Conservation (phyloP, 371 early-diverging fungal species). For the Pancytospora epiphaga region DNA sequence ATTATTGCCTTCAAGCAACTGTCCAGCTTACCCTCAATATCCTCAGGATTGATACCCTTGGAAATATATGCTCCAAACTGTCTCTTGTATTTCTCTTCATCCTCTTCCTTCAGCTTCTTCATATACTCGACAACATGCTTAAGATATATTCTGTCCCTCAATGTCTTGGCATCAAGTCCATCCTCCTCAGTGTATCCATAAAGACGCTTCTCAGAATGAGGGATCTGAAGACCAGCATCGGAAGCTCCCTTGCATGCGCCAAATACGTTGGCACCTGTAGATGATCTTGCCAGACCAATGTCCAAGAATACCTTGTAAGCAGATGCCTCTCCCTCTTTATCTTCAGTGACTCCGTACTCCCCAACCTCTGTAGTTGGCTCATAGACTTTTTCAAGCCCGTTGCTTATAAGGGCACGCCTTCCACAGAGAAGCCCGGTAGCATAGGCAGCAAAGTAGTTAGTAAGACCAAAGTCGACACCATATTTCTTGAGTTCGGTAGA, state of each 20-base stretch:
- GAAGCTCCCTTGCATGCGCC: conserved; percentile 98
- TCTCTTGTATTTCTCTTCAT: conserved; percentile 86
- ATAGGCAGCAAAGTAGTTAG: conserved; percentile 99
- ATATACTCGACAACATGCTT: conserved; percentile 94
- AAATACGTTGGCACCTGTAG: conserved; percentile 95
- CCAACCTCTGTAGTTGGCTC: conserved; percentile 81
- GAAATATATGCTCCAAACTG: conserved; percentile 89
- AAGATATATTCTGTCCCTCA: conserved; percentile 93
- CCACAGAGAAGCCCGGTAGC: conserved; percentile 92
- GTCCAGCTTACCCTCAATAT: conserved; percentile 83
- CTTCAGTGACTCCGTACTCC: conserved; percentile 74
- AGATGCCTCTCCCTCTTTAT: conserved; percentile 76
- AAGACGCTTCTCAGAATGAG: conserved; percentile 93
- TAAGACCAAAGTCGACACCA: conserved; percentile 95
- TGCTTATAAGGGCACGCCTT: conserved; percentile 74
- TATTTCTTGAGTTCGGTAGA: conserved; percentile 91
- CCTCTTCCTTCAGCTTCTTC: conserved; percentile 87
- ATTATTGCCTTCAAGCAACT: conserved; percentile 67
- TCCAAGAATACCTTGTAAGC: conserved; percentile 98
- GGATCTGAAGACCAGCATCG: conserved; percentile 94
- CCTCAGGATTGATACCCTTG: conserved; percentile 75
- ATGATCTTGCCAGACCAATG: conserved; percentile 91
- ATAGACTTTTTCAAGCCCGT: conserved; percentile 75
- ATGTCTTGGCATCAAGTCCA: conserved; percentile 79
- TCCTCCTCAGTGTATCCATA: conserved; percentile 82